Percentiles rank a stretch among this genome's conserved stretches.
Conservation (phyloP, 352 stramenopile species). For the Globisporangium perplexum region DNA sequence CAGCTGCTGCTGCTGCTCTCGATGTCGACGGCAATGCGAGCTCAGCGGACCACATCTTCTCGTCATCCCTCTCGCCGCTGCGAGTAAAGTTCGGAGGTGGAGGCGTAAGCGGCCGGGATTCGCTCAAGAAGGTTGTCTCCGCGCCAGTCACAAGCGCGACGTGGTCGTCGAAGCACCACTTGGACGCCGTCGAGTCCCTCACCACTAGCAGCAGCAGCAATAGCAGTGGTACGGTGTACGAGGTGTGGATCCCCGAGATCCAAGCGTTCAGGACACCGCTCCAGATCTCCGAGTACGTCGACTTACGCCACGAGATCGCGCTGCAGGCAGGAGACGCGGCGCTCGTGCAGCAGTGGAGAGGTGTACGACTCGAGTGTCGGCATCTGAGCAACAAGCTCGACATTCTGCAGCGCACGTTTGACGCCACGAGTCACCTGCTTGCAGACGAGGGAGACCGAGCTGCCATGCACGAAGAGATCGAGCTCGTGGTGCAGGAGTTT, state of each 20-base stretch:
- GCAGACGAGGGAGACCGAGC: slow-evolving; percentile 7
- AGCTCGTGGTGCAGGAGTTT: slow-evolving; percentile 6
- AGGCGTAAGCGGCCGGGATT: background rate
- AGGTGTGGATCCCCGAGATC: slow-evolving; percentile 24
- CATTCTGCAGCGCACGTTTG: slow-evolving; percentile 9
- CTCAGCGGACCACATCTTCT: slow-evolving; percentile 3
- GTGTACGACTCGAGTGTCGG: slow-evolving; percentile 3
- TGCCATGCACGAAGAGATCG: slow-evolving; percentile 11
- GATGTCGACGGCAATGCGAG: background rate
- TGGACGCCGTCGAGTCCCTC: background rate
- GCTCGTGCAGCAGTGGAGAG: background rate
- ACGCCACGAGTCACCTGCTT: slow-evolving; percentile 8
- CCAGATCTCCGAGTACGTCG: slow-evolving; percentile 30
- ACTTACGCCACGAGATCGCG: slow-evolving; percentile 6
- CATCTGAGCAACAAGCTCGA: slow-evolving; percentile 6
- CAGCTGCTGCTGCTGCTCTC: background rate
- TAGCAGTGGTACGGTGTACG: background rate
- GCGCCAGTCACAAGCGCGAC: background rate
- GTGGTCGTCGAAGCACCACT: background rate
- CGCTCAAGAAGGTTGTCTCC: background rate
- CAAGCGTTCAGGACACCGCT: slow-evolving; percentile 23
- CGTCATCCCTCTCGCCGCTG: slow-evolving; percentile 8
- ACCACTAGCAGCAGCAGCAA: background rate
- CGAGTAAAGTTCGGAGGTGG: slow-evolving; percentile 5
- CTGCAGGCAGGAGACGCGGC: background rate